Evolutionary conservation across 108 stramenopile species (phyloP).

Genomic region (Nannochloropsis oceanica): DNA sequence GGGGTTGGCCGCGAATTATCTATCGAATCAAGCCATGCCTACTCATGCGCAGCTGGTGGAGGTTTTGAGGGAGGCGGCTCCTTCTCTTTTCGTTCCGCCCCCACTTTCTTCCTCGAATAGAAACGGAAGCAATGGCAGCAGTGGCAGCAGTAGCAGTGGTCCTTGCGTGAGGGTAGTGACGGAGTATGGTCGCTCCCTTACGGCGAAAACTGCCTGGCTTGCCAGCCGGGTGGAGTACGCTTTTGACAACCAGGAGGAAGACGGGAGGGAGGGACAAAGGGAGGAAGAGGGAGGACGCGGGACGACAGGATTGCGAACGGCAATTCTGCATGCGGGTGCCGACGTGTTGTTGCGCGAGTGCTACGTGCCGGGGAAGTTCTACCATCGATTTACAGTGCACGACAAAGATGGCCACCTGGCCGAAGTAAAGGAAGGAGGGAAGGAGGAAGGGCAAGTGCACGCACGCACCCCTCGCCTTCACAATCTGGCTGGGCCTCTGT

Average conservation of each 20-base stretch:
- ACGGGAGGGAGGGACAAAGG: not conserved
- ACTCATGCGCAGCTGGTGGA: constrained; percentile 21
- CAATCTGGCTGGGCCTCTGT: constrained; percentile 30
- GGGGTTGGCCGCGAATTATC: constrained; percentile 31
- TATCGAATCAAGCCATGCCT: constrained; percentile 12
- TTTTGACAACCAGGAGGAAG: not conserved
- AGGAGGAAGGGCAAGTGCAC: not conserved
- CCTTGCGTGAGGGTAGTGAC: constrained; percentile 11
- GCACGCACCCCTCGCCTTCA: not conserved
- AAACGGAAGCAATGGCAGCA: not conserved
- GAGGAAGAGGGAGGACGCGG: not conserved
- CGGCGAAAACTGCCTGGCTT: constrained; percentile 19
- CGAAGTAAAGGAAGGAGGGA: not conserved
- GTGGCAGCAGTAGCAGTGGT: not conserved
- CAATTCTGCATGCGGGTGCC: constrained; percentile 22
- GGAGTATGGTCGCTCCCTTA: constrained; percentile 23
- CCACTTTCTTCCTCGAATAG: too few species aligned
- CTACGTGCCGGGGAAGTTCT: constrained; percentile 23
- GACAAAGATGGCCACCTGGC: not conserved
- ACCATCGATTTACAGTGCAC: constrained; percentile 21
- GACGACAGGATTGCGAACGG: constrained; percentile 2
- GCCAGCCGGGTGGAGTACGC: constrained; percentile 11
- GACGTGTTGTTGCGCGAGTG: constrained; percentile 24
- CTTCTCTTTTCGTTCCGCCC: constrained; percentile 9
- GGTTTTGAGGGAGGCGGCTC: not conserved